Conservation (phyloP, 352 stramenopile species). For the Aphanomyces cochlioides region DNA sequence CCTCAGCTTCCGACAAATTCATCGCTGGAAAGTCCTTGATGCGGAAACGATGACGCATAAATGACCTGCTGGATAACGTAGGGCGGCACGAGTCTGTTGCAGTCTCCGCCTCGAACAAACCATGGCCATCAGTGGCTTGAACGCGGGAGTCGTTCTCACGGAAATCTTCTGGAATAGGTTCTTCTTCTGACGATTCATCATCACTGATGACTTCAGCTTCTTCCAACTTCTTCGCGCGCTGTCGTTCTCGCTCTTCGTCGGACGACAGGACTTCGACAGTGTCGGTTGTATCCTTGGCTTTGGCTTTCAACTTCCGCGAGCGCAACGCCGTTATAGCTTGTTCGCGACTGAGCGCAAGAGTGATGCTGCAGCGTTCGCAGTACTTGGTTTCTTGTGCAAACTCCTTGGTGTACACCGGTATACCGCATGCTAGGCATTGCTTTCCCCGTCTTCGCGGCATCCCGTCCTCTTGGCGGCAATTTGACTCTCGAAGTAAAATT, state of each 20-base stretch:
- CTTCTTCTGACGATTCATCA: neutral
- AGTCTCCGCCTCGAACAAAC: neutral
- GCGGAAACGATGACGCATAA: constrained; percentile 1
- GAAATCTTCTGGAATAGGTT: neutral
- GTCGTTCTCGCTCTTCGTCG: neutral
- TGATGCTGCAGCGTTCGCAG: no score
- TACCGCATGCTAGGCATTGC: no score
- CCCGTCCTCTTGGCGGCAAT: no score
- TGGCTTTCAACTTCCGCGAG: no score
- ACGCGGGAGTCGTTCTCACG: neutral
- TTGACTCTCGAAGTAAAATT: no score
- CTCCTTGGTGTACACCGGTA: no score
- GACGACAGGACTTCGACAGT: neutral
- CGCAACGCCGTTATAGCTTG: no score
- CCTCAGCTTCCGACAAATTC: neutral
- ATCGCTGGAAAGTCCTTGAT: neutral
- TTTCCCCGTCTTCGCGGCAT: no score
- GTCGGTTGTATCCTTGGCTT: neutral
- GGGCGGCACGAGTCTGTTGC: no score
- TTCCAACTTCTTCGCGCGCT: neutral
- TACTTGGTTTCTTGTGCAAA: no score
- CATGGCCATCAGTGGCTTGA: neutral
- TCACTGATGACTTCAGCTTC: neutral
- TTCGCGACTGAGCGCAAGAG: no score
- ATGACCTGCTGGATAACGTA: neutral